These are phyloP conservation scores for Ophiocordyceps camponoti-floridani DNA, from an alignment of 2,329 filamentous ascomycete genomes.

Conservation along the genomic window DNA sequence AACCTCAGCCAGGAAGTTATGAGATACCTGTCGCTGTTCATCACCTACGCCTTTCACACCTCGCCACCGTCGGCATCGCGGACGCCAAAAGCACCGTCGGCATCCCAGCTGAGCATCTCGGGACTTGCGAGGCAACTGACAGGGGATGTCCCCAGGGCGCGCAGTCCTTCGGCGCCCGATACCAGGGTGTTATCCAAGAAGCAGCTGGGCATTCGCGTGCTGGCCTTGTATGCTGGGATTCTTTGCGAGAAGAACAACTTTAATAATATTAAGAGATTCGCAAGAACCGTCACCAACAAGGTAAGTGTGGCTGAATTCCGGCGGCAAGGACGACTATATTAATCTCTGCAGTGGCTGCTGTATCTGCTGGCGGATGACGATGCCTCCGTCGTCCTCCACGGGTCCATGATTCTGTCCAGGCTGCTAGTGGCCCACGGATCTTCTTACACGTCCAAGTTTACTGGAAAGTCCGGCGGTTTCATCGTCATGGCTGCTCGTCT, in stretches of 20 bases:
- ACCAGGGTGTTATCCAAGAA: constrained; percentile 36
- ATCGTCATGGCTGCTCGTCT: constrained; percentile 66
- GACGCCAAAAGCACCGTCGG: constrained; percentile 27
- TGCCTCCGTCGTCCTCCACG: constrained; percentile 62
- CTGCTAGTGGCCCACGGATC: constrained; percentile 69
- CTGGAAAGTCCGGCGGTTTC: constrained; percentile 71
- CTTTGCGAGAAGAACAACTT: constrained; percentile 57
- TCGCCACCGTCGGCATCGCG: constrained; percentile 28
- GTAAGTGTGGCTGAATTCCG: constrained; percentile 23
- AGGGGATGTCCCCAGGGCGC: constrained; percentile 14
- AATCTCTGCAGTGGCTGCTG: constrained; percentile 53
- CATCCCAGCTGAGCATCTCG: constrained; percentile 22
- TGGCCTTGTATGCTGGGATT: constrained; percentile 61
- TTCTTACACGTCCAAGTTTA: constrained; percentile 70
- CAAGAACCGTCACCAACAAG: constrained; percentile 88
- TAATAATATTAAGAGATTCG: constrained; percentile 66
- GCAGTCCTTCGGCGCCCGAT: constrained; percentile 10
- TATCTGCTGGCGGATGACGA: constrained; percentile 82
- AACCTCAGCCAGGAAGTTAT: constrained; percentile 74
- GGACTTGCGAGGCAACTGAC: constrained; percentile 18
- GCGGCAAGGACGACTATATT: neutral
- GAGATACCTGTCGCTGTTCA: constrained; percentile 73
- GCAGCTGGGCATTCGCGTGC: constrained; percentile 55
- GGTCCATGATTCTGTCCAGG: constrained; percentile 66
- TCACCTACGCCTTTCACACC: constrained; percentile 75